Conservation (phyloP, 2,329 filamentous ascomycete genomes). For the Shiraia sp. region DNA sequence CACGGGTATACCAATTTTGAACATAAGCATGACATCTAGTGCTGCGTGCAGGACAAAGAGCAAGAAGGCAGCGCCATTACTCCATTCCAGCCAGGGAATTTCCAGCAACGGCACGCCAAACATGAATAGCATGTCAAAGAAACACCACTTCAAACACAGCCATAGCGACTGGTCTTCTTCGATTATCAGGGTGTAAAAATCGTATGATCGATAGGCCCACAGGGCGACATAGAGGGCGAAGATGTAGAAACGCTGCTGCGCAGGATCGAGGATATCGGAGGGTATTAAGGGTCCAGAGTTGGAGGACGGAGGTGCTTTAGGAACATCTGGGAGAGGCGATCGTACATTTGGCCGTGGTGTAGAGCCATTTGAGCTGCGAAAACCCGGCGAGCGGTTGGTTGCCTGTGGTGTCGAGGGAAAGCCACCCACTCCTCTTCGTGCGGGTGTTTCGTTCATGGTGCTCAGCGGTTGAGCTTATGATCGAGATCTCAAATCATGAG, state of each 20-base stretch:
- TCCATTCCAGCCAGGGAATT: constrained; percentile 97
- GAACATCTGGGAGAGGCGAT: constrained; percentile 39
- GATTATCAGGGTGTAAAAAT: constrained; percentile 77
- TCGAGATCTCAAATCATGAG: constrained; percentile 23
- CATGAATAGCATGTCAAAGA: constrained; percentile 82
- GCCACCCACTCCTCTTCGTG: constrained; percentile 72
- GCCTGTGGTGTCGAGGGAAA: constrained; percentile 75
- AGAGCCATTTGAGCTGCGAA: constrained; percentile 25
- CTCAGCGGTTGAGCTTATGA: constrained; percentile 40
- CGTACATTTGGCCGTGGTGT: constrained; percentile 40
- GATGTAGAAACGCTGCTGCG: constrained; percentile 87
- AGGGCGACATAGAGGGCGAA: constrained; percentile 76
- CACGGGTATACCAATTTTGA: constrained; percentile 80
- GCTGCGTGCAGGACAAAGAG: constrained; percentile 73
- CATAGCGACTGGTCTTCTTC: constrained; percentile 86
- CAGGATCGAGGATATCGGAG: constrained; percentile 79
- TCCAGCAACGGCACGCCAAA: constrained; percentile 84
- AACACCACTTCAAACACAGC: constrained; percentile 91
- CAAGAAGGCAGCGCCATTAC: constrained; percentile 70
- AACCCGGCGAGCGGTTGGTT: constrained; percentile 39
- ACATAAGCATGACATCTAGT: constrained; percentile 87
- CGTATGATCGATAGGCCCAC: constrained; percentile 82
- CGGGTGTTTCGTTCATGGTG: constrained; percentile 82
- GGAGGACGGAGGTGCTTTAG: constrained; percentile 22
- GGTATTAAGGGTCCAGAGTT: constrained; percentile 71